These are phyloP conservation scores for Abortiporus biennis DNA, from an alignment of 1,284 basidiomycete genomes.

Conservation along the genomic window DNA sequence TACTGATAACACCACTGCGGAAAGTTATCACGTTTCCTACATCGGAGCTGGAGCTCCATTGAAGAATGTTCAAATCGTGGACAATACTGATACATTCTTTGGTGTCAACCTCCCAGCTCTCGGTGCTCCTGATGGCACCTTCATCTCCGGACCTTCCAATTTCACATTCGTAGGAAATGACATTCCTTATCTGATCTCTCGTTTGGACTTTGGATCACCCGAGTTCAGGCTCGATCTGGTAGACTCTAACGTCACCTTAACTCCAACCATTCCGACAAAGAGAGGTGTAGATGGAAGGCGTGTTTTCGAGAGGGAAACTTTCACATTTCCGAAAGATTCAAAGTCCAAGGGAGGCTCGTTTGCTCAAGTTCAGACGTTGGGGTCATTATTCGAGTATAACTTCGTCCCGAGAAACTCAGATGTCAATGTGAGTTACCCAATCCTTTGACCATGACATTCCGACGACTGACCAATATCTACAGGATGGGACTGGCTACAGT, in stretches of 20 bases:
- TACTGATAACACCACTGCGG: slow-evolving; percentile 27
- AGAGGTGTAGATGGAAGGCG: too few relatives aligned
- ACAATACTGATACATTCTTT: slow-evolving; percentile 42
- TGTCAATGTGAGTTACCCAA: slow-evolving; percentile 24
- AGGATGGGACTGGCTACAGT: slow-evolving; percentile 33
- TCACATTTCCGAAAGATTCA: slow-evolving; percentile 16
- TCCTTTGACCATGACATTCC: slow-evolving; percentile 9
- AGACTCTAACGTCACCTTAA: slow-evolving; percentile 22
- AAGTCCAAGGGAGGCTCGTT: slow-evolving; percentile 20
- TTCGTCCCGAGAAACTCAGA: slow-evolving; percentile 33
- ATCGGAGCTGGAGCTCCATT: slow-evolving; percentile 41
- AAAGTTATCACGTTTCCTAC: slow-evolving; percentile 45
- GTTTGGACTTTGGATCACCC: slow-evolving; percentile 53
- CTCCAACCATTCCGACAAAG: too few relatives aligned
- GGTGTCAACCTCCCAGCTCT: slow-evolving; percentile 36
- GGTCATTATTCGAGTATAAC: slow-evolving; percentile 29
- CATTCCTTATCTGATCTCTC: slow-evolving; percentile 36
- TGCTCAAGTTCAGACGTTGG: slow-evolving; percentile 33
- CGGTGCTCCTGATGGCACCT: slow-evolving; percentile 32
- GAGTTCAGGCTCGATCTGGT: slow-evolving; percentile 40
- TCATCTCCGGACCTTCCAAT: slow-evolving; percentile 33
- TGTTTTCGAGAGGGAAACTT: slow-evolving; percentile 10
- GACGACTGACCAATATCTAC: too few relatives aligned
- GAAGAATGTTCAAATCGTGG: slow-evolving; percentile 42
- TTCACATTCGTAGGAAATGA: slow-evolving; percentile 47